Base-by-base conservation (phyloP, 208 protist species). In the Trypanosomatidae sp. region DNA sequence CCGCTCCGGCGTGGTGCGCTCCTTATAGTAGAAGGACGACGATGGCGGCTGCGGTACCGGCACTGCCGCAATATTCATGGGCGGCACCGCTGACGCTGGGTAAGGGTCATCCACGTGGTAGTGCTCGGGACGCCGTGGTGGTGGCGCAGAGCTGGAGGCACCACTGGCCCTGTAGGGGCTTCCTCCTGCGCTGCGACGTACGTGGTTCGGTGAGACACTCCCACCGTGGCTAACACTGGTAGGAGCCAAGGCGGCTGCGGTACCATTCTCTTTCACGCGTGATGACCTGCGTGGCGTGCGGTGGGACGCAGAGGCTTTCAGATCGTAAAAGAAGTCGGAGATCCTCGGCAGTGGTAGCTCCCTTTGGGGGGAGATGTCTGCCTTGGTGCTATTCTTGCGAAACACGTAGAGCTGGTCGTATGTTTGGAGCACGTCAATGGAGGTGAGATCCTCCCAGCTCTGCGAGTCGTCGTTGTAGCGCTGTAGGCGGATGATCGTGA, bases 361-460 rank as follows among this genome's bases (percentile, higher is more conserved):
- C 7, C 90, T 76, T 71, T 91, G 81, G 15, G 78, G 74, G 6
- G 90, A 91, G 47, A 95, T 95, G 75, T 95, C 90, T 10, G 80
- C 81, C 70, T 83, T 87, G 47, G 88, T 93, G 62, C 76, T 86
- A 78, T 92, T 86, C 71, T 88, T 91, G 68, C 91, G 86, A 71
- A 91, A 93, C 13, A 92, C 85, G 70, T 93, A 95, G 39, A 95
- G 74, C 77, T 95, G 91, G 69, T 95, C 91, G 76, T 92, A 91
- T 5, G 80, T 78, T 33, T 81, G 79, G 47, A 95, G 81, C 65
- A 77, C 39, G 17, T 77, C 72, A 19, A 77, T 76, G 43, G 78
- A 73, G 0, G 66, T 71, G 1, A 95, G 56, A 28, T 92, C 91
- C 7, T 62, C 64, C 89, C 91, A 95, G 28, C 72, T 70, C 68